Base-by-base conservation (phyloP, 2,329 filamentous ascomycete genomes). In the Penicillium concentricum region DNA sequence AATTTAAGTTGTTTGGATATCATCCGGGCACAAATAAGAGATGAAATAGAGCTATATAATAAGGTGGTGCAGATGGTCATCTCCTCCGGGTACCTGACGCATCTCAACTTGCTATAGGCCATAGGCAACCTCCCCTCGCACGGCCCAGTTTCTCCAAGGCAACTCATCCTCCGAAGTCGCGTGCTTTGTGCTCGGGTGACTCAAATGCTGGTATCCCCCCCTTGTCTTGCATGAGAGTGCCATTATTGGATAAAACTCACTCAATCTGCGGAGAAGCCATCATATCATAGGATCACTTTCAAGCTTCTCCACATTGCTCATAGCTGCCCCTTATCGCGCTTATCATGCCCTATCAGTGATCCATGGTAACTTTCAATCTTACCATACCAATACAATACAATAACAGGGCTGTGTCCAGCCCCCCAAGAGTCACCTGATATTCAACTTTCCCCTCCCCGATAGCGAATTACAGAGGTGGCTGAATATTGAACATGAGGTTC, bases 101-200 rank as follows among this genome's bases (percentile, higher is more conserved):
- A 64, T 54, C 16, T 51, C 32, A 43, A 16, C 43, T 24, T 47
- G 9, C 20, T 12, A 34, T 47, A 35, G 44, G 30, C 20, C 18
- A 35, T 45, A 51, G 39, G 39, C 38, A 51, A 44, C 22, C 28
- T 18, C 24, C 42, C 49, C 32, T 57, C 50, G 54, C 54, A 54
- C 51, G 51, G 37, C 47, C 48, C 35, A 46, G 30, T 46, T 56
- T 22, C n/a, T 55, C 52, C 59, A 59, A 63, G 61, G 61, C 60
- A 62, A 57, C 55, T 62, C 46, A 37, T 44, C 50, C 53, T 62
- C 61, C 57, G 58, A 61, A 58, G 62, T 66, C 63, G 63, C 62
- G 63, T 66, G 63, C 62, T 60, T 49, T 58, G 32, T 48, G 51
- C 50, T 53, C 61, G 54, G 48, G 35, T 63, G 59, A 63, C 55